Evolutionary conservation across 2,329 filamentous ascomycete species (phyloP).

Genomic region (Cercospora sp.): DNA sequence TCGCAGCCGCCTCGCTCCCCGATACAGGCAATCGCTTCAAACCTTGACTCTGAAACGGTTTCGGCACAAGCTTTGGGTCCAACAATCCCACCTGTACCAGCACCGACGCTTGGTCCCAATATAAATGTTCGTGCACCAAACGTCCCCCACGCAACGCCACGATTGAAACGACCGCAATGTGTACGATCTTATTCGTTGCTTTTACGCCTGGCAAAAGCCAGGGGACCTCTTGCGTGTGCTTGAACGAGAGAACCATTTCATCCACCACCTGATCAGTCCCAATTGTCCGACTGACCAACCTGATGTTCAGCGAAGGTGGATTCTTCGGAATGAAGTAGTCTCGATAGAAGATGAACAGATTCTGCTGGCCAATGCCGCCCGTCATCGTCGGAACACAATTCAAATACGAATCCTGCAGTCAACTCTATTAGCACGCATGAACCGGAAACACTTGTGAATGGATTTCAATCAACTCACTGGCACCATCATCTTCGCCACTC

Average conservation of each 20-base stretch:
- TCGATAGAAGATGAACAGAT: conserved; percentile 55
- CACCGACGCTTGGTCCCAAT: conserved; percentile 62
- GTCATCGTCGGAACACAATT: conserved; percentile 47
- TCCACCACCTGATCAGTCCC: conserved; percentile 61
- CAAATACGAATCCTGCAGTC: conserved; percentile 29
- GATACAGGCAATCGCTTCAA: conserved; percentile 45
- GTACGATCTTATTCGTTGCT: conserved; percentile 57
- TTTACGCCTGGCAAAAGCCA: conserved; percentile 61
- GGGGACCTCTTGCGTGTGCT: conserved; percentile 57
- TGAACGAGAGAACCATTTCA: conserved; percentile 58
- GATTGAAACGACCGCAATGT: conserved; percentile 58
- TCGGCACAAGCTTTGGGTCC: conserved; percentile 56
- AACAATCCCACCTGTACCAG: conserved; percentile 58
- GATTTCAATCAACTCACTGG: neutral
- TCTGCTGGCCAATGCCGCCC: conserved; percentile 46
- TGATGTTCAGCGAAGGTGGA: conserved; percentile 56
- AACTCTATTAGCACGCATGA: neutral
- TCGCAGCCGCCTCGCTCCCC: conserved; percentile 46
- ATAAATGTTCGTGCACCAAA: conserved; percentile 58
- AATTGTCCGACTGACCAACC: conserved; percentile 57
- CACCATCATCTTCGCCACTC: conserved; percentile 31
- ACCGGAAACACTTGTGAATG: neutral
- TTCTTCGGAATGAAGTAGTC: conserved; percentile 58
- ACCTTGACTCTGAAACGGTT: conserved; percentile 45
- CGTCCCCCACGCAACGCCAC: conserved; percentile 56